Base-by-base conservation (phyloP, 2,329 filamentous ascomycete species). In the Aspergillus puulaauensis region DNA sequence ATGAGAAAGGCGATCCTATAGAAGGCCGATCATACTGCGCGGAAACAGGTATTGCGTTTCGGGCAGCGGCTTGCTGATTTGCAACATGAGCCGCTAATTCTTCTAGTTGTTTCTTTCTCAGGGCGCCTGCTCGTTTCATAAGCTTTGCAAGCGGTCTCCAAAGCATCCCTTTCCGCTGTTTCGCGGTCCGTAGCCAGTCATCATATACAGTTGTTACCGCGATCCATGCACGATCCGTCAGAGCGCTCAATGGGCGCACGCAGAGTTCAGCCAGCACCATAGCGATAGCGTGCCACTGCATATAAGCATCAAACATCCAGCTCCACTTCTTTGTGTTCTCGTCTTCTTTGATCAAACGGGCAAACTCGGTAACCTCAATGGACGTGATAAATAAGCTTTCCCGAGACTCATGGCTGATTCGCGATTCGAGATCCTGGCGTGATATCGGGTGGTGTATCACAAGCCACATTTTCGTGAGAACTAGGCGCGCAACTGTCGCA, bases 391-490 rank as follows among this genome's bases (percentile, higher is more conserved):
- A 90, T 1, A 93, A 79, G 57, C 86, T 86, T 60, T 91, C 84
- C 56, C 86, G 84, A 8, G 85, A 84, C 48, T 87, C 86, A 50
- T 83, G 80, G 0, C 85, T 82, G 7, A 89, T 77, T 23, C 51
- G 24, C 79, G 80, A 8, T 79, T 73, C n/a, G 80, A 80, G 62
- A 39, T 71, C 82, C 35, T 82, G 80, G 52, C 86, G 83, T 33
- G 89, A 85, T 66, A 88, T 82, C 0, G 90, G 89, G 64, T 93
- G 87, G 66, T 93, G 90, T 2, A 91, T 82, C 59, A 92, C 82
- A 37, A 95, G 80, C 77, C 87, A 90, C 79, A 92, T 86, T 73
- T 92, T 93, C 52, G 87, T 86, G 75, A 92, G 84, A 61, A 93
- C 86, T 33, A 93, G 79, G 9, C 89, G 84, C 3, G 85, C 82